Conservation (phyloP, 108 stramenopile genomes). For the Hondaea fermentalgiana region DNA sequence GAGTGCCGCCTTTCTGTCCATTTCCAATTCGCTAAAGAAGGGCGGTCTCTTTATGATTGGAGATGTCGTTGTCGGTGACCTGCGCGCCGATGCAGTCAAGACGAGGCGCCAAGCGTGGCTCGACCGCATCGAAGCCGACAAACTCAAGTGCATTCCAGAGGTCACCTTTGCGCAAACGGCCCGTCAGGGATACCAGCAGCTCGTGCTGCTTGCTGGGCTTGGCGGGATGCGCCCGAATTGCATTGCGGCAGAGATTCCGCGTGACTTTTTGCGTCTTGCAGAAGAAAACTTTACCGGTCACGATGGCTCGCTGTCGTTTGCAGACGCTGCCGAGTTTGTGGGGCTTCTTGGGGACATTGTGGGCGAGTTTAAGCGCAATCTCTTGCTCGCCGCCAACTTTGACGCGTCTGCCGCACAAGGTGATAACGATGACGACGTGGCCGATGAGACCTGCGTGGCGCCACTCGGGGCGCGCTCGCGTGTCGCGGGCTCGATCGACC, state of each 20-base stretch:
- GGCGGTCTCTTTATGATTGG: constrained; percentile 25
- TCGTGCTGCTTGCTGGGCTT: background rate
- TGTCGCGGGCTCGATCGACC: background rate
- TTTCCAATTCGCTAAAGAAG: constrained; percentile 21
- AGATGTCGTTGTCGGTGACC: background rate
- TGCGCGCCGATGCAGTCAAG: background rate
- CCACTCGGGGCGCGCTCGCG: too few relatives aligned
- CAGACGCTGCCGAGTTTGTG: background rate
- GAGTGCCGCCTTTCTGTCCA: background rate
- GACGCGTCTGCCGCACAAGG: background rate
- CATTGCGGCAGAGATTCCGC: background rate
- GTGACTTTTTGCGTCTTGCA: background rate
- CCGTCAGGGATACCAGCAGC: constrained; percentile 11
- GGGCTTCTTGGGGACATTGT: background rate
- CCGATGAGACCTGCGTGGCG: too few relatives aligned
- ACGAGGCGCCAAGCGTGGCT: constrained; percentile 8
- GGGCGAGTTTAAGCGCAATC: background rate
- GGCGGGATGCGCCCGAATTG: constrained; percentile 28
- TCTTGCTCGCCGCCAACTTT: background rate
- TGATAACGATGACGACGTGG: background rate
- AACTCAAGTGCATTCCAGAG: constrained; percentile 26
- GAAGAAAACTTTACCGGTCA: too few relatives aligned
- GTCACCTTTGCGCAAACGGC: background rate
- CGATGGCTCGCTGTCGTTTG: background rate
- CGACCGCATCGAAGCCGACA: background rate